These are phyloP conservation scores for Nigrospora oryzae DNA, from an alignment of 2,329 filamentous ascomycete species.

Conservation along the genomic window DNA sequence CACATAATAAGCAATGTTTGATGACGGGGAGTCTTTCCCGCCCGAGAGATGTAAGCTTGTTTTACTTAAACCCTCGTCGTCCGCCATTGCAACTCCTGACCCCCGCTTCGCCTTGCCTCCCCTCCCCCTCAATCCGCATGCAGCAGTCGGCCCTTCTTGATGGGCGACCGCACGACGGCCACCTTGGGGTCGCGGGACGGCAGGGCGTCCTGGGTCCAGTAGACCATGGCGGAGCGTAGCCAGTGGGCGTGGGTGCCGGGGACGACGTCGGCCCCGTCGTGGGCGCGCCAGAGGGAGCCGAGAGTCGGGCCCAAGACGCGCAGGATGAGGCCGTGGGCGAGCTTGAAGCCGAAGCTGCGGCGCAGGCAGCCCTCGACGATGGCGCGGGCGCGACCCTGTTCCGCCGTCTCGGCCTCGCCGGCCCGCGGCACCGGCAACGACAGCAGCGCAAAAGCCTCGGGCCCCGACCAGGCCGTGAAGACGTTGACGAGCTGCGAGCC, in stretches of 20 bases:
- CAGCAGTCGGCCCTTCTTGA: constrained; percentile 28
- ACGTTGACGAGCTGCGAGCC: constrained; percentile 44
- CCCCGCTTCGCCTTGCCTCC: neutral
- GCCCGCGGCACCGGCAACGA: constrained; percentile 27
- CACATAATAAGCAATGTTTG: too few species aligned
- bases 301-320: constrained; percentile 39
- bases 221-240: constrained; percentile 39
- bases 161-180: constrained; percentile 20
- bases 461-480: constrained; percentile 41
- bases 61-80: too few species aligned
- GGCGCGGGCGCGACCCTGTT: constrained; percentile 37
- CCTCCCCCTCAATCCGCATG: constrained; percentile 5
- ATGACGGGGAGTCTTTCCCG: too few species aligned
- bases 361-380: constrained; percentile 43
- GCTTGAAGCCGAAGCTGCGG: constrained; percentile 44
- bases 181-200: constrained; percentile 25
- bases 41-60: too few species aligned
- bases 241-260: constrained; percentile 45
- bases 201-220: constrained; percentile 35
- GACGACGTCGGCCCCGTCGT: constrained; percentile 37
- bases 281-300: constrained; percentile 42
- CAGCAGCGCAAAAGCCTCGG: constrained; percentile 40
- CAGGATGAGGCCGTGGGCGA: constrained; percentile 45
- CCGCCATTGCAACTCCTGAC: too few species aligned
- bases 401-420: constrained; percentile 20